A percentile compares a stretch with the other conserved stretches of the same genome.
Evolutionary conservation across 495 filamentous ascomycete genomes (phyloP).

Genomic region (Daldinia vernicosa): DNA sequence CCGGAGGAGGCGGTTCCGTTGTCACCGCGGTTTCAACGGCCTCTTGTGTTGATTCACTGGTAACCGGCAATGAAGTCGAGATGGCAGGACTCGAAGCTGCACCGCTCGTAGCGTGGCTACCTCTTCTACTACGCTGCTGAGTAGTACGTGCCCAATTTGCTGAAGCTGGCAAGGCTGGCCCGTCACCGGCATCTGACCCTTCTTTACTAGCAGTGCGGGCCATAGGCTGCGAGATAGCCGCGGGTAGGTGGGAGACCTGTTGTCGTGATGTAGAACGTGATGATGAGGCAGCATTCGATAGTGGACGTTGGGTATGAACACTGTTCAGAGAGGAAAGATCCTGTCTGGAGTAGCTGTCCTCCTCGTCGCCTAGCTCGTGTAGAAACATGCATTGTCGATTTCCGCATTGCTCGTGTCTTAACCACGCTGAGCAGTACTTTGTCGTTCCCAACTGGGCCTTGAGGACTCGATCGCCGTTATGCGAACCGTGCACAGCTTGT

Average conservation of each 20-base stretch:
- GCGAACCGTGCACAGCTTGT: slow-evolving; percentile 86
- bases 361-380: slow-evolving; percentile 95
- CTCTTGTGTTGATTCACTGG: slow-evolving; percentile 53
- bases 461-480: slow-evolving; percentile 86
- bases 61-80: slow-evolving; percentile 66
- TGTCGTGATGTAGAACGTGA: slow-evolving; percentile 62
- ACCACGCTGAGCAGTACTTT: slow-evolving; percentile 98
- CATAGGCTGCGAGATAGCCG: slow-evolving; percentile 74
- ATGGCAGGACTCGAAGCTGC: slow-evolving; percentile 83
- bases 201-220: slow-evolving; percentile 78
- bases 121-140: slow-evolving; percentile 72
- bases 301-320: slow-evolving; percentile 77
- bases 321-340: slow-evolving; percentile 97
- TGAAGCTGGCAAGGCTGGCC: slow-evolving; percentile 87
- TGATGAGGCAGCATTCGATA: slow-evolving; percentile 51
- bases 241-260: slow-evolving; percentile 56
- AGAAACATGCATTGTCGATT: slow-evolving; percentile 98
- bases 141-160: slow-evolving; percentile 92
- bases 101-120: slow-evolving; percentile 80
- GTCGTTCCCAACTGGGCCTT: slow-evolving; percentile 97
- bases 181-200: slow-evolving; percentile 73
- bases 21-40: slow-evolving; percentile 43
- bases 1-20: slow-evolving; percentile 30
- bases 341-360: slow-evolving; percentile 94
- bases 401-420: slow-evolving; percentile 89